Evolutionary conservation across 306 rosid species (phyloP).

Genomic region (Heteromeles arbutifolia): DNA sequence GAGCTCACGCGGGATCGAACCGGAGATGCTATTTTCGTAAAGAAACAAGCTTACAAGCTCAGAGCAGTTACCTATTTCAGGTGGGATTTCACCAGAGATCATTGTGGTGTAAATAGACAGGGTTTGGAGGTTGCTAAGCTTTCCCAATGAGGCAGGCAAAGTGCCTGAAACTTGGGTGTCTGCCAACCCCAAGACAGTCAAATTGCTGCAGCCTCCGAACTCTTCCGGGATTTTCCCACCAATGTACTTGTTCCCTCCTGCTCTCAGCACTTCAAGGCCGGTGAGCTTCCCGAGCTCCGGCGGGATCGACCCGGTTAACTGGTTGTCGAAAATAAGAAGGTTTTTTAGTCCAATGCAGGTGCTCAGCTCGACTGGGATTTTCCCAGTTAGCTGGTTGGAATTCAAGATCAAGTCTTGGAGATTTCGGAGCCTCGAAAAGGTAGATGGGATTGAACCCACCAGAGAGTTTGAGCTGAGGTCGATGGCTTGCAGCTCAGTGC

Average conservation of each 20-base stretch:
- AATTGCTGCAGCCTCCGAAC: conserved; percentile 66
- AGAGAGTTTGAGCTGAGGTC: conserved; percentile 71
- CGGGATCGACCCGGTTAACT: conserved; percentile 46
- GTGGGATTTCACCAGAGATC: conserved; percentile 89
- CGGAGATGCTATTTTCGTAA: conserved; percentile 77
- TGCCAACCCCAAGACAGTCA: conserved; percentile 71
- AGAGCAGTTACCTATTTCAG: conserved; percentile 80
- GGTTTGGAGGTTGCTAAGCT: conserved; percentile 59
- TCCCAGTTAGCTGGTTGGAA: conserved; percentile 73
- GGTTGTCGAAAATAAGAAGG: conserved; percentile 58
- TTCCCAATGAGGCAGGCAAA: conserved; percentile 71
- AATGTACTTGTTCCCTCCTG: conserved; percentile 77
- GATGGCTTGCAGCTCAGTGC: conserved; percentile 35
- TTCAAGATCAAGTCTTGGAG: conserved; percentile 53
- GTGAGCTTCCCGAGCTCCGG: conserved; percentile 45
- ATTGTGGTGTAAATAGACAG: conserved; percentile 83
- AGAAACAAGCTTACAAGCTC: conserved; percentile 74
- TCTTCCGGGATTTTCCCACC: conserved; percentile 66
- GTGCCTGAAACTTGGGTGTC: conserved; percentile 68
- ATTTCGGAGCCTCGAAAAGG: conserved; percentile 45
- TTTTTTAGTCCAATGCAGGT: conserved; percentile 39
- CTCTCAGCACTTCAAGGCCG: conserved; percentile 56
- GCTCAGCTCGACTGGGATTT: conserved; percentile 58
- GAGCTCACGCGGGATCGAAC: conserved; percentile 69
- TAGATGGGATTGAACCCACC: conserved; percentile 57